phyloP scores from a whole-genome alignment of 2,329 filamentous ascomycete genomes.

The Penicillium psychrosexuale region DNA sequence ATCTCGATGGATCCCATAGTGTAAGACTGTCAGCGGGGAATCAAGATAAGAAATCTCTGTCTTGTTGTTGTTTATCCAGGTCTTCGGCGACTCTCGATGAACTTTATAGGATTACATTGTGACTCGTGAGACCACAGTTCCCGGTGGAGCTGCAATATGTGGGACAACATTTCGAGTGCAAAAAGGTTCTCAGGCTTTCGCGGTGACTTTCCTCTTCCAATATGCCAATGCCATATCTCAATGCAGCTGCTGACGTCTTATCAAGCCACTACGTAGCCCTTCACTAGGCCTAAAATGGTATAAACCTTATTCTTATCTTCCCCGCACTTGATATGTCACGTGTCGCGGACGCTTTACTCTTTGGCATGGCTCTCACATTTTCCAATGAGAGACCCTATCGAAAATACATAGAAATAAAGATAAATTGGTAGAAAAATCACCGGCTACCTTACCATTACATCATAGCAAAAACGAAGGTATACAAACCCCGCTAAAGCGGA shows the following conservation, averaged over 20 bases:
- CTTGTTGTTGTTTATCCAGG: background rate
- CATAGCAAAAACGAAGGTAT: too few relatives aligned
- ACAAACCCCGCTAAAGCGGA: too few relatives aligned
- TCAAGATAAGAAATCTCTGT: background rate
- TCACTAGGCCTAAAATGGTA: background rate
- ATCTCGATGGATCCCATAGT: slow-evolving; percentile 10
- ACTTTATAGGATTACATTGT: slow-evolving; percentile 8
- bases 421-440: too few relatives aligned
- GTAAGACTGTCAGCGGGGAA: background rate
- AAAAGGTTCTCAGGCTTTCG: background rate
- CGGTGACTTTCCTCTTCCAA: slow-evolving; percentile 6
- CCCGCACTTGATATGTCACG: background rate
- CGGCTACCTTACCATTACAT: too few relatives aligned
- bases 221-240: background rate
- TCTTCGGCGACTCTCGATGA: background rate
- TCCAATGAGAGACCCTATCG: too few relatives aligned
- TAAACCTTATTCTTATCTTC: background rate
- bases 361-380: background rate
- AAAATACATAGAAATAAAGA: too few relatives aligned
- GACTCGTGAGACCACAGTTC: background rate
- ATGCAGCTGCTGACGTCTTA: background rate
- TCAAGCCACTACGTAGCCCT: background rate
- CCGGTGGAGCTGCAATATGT: background rate
- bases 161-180: background rate
- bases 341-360: background rate